A percentile compares a stretch with the other conserved stretches of the same genome.
Conservation (phyloP, 2,329 filamentous ascomycete species). For the Mariannaea sp. region DNA sequence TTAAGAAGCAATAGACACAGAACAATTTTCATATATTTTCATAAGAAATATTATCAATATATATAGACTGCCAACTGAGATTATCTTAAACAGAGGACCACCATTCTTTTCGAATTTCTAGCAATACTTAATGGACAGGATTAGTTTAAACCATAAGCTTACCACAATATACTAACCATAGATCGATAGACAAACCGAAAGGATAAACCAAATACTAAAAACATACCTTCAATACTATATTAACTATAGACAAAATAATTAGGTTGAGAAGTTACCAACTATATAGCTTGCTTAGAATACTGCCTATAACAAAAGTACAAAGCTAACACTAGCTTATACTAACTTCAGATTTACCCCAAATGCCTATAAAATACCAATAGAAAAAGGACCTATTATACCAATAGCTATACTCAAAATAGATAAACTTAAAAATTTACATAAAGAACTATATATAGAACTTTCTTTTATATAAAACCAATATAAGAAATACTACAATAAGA, state of each 20-base stretch:
- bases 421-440: too few relatives aligned
- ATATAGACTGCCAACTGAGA: slow-evolving; percentile 7
- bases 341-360: slow-evolving; percentile 16
- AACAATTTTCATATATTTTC: slow-evolving; percentile 10
- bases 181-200: neutral
- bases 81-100: slow-evolving; percentile 13
- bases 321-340: slow-evolving; percentile 5
- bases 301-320: neutral
- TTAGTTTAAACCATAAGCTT: slow-evolving; percentile 5
- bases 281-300: slow-evolving; percentile 13
- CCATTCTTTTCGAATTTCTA: slow-evolving; percentile 12
- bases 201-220: slow-evolving; percentile 7
- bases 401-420: too few relatives aligned
- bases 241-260: slow-evolving; percentile 13
- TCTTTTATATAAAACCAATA: neutral
- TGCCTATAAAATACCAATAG: slow-evolving; percentile 11
- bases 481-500: slow-evolving; percentile 14
- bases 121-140: slow-evolving; percentile 11
- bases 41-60: slow-evolving; percentile 14
- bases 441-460: neutral
- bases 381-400: neutral
- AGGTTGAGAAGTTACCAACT: slow-evolving; percentile 4
- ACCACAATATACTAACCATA: neutral
- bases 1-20: slow-evolving; percentile 4
- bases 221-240: slow-evolving; percentile 15